Base-by-base conservation (phyloP, 2,329 filamentous ascomycete genomes). In the Aspergillus piperis region DNA sequence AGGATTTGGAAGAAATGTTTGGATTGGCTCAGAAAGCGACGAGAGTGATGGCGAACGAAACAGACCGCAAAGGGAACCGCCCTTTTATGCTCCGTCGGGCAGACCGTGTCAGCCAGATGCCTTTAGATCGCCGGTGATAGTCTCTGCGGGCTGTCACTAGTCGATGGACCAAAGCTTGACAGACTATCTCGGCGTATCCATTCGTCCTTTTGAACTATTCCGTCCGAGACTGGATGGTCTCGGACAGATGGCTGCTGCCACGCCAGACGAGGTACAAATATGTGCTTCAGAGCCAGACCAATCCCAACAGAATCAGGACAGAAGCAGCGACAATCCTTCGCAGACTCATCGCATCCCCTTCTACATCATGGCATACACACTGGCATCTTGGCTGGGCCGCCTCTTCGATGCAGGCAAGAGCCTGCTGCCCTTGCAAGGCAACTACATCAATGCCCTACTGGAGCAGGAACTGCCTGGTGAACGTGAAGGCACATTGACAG, bases 401-500 rank as follows among this genome's bases (percentile, higher is more conserved):
- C 25, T 50, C 25, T 30, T 50, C 25, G 47, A 50, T 11, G 47
- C 47, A 15, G 47, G 47, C 47, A 50, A 50, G 15, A 50, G 47
- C 8, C 8, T 50, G 25, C 25, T 50, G 25, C 47, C 47, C 4
- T n/a, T 50, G 8, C 47, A 50, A 7, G 25, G 47, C 15, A 50
- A 50, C 25, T 50, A 50, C 47, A 50, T 50, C 47, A 50, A 50
- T 5, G 23, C 47, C 47, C 8, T 50, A 10, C 23, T 50, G 15
- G 47, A 50, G 25, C 23, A 50, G 15, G 47, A 50, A 5, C 8
- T 50, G 25, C 23, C 47, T 8, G 47, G 47, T 7, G 47, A 50
- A 27, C 47, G 47, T 32, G 47, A 50, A 27, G 52, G 39, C 38
- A 54, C 32, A 13, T 39, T 54, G n/a, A 54, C 52, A 23, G 52